Conservation (phyloP, 2,329 filamentous ascomycete species). For the Sporothrix luriei region DNA sequence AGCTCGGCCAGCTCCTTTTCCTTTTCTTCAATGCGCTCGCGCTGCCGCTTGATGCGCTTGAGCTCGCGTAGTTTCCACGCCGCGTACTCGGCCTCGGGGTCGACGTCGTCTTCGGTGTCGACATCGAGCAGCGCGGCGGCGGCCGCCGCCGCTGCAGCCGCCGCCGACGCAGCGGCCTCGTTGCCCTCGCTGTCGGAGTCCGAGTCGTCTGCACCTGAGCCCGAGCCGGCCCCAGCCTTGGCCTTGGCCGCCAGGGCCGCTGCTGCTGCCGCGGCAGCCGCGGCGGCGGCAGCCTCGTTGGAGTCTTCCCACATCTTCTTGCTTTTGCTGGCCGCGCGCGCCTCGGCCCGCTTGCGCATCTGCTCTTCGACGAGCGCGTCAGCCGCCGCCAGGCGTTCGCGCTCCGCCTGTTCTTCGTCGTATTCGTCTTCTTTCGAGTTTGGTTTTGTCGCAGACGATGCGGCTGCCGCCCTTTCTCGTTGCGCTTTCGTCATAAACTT, state of each 20-base stretch:
- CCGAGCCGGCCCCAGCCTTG: slow-evolving; percentile 71
- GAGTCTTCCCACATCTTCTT: slow-evolving; percentile 86
- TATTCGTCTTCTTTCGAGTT: slow-evolving; percentile 32
- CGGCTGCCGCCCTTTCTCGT: slow-evolving; percentile 44
- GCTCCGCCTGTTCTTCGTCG: slow-evolving; percentile 46
- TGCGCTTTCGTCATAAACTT: slow-evolving; percentile 66
- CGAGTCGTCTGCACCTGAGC: neutral
- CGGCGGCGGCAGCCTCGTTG: slow-evolving; percentile 48
- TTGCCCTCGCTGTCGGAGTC: slow-evolving; percentile 71
- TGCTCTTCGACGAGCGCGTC: slow-evolving; percentile 87
- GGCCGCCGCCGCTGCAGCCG: slow-evolving; percentile 45
- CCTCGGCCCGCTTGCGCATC: slow-evolving; percentile 77
- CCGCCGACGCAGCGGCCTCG: slow-evolving; percentile 78
- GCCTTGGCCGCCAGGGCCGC: slow-evolving; percentile 63
- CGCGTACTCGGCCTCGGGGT: slow-evolving; percentile 84
- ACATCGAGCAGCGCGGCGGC: slow-evolving; percentile 68
- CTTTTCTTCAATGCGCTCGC: slow-evolving; percentile 77
- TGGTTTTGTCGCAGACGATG: slow-evolving; percentile 36
- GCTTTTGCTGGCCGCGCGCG: slow-evolving; percentile 65
- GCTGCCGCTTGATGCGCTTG: slow-evolving; percentile 81
- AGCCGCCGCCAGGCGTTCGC: slow-evolving; percentile 67
- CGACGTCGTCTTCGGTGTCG: slow-evolving; percentile 84
- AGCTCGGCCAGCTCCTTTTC: slow-evolving; percentile 88
- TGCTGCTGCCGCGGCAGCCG: slow-evolving; percentile 55
- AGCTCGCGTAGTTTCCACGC: slow-evolving; percentile 95